These are phyloP conservation scores for Lichtheimia ramosa DNA, from an alignment of 371 early-diverging fungal genomes.

Conservation along the genomic window DNA sequence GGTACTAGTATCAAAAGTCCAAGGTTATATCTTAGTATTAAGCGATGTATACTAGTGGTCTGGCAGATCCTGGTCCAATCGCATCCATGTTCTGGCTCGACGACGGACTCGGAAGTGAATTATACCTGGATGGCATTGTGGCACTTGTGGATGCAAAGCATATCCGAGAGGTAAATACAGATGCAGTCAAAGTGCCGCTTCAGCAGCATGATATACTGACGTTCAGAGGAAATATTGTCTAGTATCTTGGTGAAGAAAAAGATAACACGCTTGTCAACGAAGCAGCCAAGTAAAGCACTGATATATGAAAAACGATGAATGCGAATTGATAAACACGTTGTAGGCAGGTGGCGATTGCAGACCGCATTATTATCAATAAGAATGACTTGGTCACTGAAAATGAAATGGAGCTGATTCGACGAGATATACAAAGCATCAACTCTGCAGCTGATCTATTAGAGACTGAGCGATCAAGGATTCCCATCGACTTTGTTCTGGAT, in stretches of 20 bases:
- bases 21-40: no score
- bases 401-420: conserved; percentile 52
- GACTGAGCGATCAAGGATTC: conserved; percentile 65
- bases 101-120: conserved; percentile 84
- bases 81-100: conserved; percentile 97
- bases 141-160: conserved; percentile 92
- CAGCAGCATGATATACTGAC: neutral
- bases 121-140: conserved; percentile 92
- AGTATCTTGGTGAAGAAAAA: conserved; percentile 57
- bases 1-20: conserved; percentile 29
- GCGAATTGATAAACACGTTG: neutral
- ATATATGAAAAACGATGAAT: no score
- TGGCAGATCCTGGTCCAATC: conserved; percentile 91
- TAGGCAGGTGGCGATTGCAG: conserved; percentile 94
- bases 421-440: conserved; percentile 56
- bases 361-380: conserved; percentile 94
- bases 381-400: conserved; percentile 71
- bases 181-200: neutral
- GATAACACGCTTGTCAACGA: conserved; percentile 66
- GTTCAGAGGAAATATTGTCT: neutral
- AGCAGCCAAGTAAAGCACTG: conserved; percentile 24
- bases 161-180: conserved; percentile 52
- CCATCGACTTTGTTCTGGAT: conserved; percentile 74
- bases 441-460: conserved; percentile 60
- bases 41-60: conserved; percentile 35